These are phyloP conservation scores for Hortiboletus rubellus DNA, from an alignment of 1,284 basidiomycete species.

Conservation along the genomic window DNA sequence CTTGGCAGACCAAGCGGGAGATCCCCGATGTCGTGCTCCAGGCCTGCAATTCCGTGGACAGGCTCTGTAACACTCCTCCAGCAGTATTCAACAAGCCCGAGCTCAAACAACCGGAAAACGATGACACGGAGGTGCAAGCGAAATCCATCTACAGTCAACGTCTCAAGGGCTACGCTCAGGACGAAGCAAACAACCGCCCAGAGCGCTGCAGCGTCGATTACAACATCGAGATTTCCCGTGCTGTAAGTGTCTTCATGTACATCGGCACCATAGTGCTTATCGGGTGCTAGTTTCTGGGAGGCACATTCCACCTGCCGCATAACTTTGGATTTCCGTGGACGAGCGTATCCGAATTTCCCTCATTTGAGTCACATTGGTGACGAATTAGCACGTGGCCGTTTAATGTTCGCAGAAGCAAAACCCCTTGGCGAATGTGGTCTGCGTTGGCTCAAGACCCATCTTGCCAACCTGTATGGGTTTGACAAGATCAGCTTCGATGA, in stretches of 20 bases:
- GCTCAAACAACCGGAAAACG: slow-evolving; percentile 64
- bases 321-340: slow-evolving; percentile 98
- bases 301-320: slow-evolving; percentile 93
- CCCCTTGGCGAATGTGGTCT: slow-evolving; percentile 81
- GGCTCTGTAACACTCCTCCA: slow-evolving; percentile 78
- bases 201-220: slow-evolving; percentile 95
- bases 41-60: slow-evolving; percentile 84
- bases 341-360: slow-evolving; percentile 95
- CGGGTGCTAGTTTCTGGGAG: slow-evolving; percentile 67
- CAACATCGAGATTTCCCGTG: slow-evolving; percentile 94
- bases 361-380: slow-evolving; percentile 97
- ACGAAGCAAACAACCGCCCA: slow-evolving; percentile 81
- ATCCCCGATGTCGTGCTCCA: slow-evolving; percentile 72
- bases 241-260: slow-evolving; percentile 51
- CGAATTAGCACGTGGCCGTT: slow-evolving; percentile 87
- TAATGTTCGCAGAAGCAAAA: slow-evolving; percentile 82
- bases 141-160: slow-evolving; percentile 62
- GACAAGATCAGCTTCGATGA: slow-evolving; percentile 96
- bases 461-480: slow-evolving; percentile 91
- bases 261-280: slow-evolving; percentile 6
- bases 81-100: slow-evolving; percentile 58
- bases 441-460: slow-evolving; percentile 88
- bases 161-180: slow-evolving; percentile 61
- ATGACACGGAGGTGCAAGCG: slow-evolving; percentile 65
- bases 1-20: slow-evolving; percentile 87